Base-by-base conservation (phyloP, 2,329 filamentous ascomycete genomes). In the Endocalyx cinctus region DNA sequence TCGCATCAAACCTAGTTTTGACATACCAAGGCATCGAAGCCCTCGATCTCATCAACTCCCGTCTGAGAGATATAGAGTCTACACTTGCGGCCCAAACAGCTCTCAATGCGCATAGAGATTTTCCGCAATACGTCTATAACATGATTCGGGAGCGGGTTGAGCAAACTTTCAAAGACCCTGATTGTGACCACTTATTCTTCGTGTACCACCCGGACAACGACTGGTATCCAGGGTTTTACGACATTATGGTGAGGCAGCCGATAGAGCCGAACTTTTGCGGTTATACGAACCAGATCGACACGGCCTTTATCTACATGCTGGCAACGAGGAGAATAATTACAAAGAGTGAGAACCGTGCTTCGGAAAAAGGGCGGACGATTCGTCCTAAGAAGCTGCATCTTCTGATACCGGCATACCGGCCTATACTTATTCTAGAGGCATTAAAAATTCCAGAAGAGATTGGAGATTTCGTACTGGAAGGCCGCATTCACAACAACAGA, bases 161-260 rank as follows among this genome's bases (percentile, higher is more conserved):
- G 5, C 54, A 59, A 35, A 57, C 57, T 4, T 45, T 48, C 6
- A 43, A 46, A 16, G 57, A 62, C 14, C 43, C 45, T 2, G 37
- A 47, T 6, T 28, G 27, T 17, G 31, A 29, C 6, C 62, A 65
- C 35, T 56, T 56, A 48, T 64, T 64, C 39, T 65, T 64, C 20
- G 48, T 65, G 2, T 65, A 57, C 22, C 62, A 65, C 18, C 62
- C 62, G 2, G 62, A 65, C 22, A 62, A 59, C 25, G 58, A 62
- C 29, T 65, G 62, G 62, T 61, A 64, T 26, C 57, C 60, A 10
- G 55, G 54, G 5, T 65, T 65, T 35, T 60, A 61, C 30, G 53
- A 60, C 6, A 48, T 63, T 0, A 39, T 64, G 11, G 53, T 61
- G 10, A 47, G 54, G 4, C 50, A 50, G 8, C 59, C 56, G 3